Percentiles rank a stretch among this genome's conserved stretches.
Conservation (phyloP, 768 basidiomycete genomes). For the Suillus luteus region DNA sequence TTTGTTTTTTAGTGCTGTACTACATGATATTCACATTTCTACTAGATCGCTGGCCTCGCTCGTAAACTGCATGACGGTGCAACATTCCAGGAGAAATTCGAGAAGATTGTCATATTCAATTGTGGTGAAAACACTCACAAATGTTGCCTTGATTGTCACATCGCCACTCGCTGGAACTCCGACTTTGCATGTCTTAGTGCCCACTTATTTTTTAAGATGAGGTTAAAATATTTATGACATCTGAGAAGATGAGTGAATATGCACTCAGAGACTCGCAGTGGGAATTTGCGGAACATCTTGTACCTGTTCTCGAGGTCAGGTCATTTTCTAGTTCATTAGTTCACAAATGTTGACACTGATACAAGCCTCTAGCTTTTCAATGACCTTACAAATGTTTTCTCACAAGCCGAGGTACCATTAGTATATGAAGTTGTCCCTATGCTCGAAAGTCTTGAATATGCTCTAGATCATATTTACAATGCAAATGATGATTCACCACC, state of each 20-base stretch:
- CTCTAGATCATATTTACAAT: slow-evolving; percentile 10
- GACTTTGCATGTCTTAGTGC: slow-evolving; percentile 30
- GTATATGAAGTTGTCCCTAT: slow-evolving; percentile 19
- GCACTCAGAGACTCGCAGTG: too few species aligned
- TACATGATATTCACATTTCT: too few species aligned
- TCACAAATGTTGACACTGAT: too few species aligned
- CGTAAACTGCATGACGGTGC: slow-evolving; percentile 27
- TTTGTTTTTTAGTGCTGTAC: too few species aligned
- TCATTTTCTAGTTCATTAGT: too few species aligned
- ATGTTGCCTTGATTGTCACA: slow-evolving; percentile 23
- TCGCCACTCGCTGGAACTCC: slow-evolving; percentile 36
- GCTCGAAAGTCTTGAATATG: slow-evolving; percentile 18
- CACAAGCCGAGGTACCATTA: slow-evolving; percentile 19
- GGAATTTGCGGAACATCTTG: slow-evolving; percentile 28
- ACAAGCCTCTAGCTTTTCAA: slow-evolving; percentile 21
- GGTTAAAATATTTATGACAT: slow-evolving; percentile 29
- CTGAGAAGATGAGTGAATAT: too few species aligned
- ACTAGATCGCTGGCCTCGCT: slow-evolving; percentile 32
- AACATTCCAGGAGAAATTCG: slow-evolving; percentile 30
- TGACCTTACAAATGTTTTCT: slow-evolving; percentile 28
- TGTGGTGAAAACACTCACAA: slow-evolving; percentile 11
- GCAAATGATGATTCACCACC: slow-evolving; percentile 7
- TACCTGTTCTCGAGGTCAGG: slow-evolving; percentile 25
- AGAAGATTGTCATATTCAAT: slow-evolving; percentile 17
- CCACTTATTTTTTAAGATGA: slow-evolving; percentile 28